Evolutionary conservation across 257 asterid species (phyloP).

Genomic region (Cordia subcordata): DNA sequence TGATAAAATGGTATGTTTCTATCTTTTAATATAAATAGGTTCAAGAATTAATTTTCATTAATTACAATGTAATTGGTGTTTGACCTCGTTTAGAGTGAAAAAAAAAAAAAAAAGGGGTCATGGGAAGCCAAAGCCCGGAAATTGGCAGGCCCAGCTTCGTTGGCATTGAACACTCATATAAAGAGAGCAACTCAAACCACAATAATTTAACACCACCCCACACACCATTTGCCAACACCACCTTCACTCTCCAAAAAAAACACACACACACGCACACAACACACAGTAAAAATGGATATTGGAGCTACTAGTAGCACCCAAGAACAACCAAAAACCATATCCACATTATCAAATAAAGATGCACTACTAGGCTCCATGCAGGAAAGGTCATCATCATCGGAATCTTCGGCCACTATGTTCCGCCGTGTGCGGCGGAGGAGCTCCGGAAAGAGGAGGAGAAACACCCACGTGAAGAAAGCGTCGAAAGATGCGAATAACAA

Average conservation of each 20-base stretch:
- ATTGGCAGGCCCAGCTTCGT: slow-evolving; percentile 42
- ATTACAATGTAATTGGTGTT: too few relatives aligned
- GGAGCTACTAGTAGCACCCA: not conserved
- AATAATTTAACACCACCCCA: slow-evolving; percentile 37
- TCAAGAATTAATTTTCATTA: too few relatives aligned
- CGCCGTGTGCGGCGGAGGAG: slow-evolving; percentile 13
- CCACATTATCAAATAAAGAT: slow-evolving; percentile 23
- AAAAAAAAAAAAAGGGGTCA: too few relatives aligned
- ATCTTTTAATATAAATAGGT: too few relatives aligned
- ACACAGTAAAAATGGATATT: slow-evolving; percentile 23
- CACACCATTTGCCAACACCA: not conserved
- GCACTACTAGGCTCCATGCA: not conserved
- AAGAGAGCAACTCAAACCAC: slow-evolving; percentile 9
- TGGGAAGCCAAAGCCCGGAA: slow-evolving; percentile 25
- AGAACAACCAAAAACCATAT: slow-evolving; percentile 8
- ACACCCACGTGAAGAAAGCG: slow-evolving; percentile 9
- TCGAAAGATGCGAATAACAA: not conserved
- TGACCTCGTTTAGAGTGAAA: too few relatives aligned
- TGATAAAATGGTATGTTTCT: too few relatives aligned
- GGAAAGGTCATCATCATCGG: slow-evolving; percentile 5
- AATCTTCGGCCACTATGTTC: slow-evolving; percentile 14
- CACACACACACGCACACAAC: not conserved
- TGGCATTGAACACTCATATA: slow-evolving; percentile 45
- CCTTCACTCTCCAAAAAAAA: not conserved
- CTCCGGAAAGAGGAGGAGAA: slow-evolving; percentile 9